Conservation (phyloP, 2,329 filamentous ascomycete species). For the Aspergillus clavatus region DNA sequence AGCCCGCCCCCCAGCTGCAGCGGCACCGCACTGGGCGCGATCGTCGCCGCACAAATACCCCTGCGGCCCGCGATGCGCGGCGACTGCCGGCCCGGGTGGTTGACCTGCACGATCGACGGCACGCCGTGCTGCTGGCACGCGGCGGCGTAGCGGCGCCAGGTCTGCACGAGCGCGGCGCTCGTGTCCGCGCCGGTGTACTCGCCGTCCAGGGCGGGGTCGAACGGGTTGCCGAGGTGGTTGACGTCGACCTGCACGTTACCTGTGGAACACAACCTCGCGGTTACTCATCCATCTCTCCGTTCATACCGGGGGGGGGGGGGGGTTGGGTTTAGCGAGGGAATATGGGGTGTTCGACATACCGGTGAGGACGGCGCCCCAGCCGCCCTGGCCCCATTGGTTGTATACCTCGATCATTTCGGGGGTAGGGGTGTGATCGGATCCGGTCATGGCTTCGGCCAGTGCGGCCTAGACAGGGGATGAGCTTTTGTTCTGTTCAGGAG, state of each 20-base stretch:
- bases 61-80: slow-evolving; percentile 37
- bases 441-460: slow-evolving; percentile 43
- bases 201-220: slow-evolving; percentile 24
- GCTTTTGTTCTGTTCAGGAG: neutral
- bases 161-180: slow-evolving; percentile 15
- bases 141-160: slow-evolving; percentile 28
- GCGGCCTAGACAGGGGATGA: slow-evolving; percentile 39
- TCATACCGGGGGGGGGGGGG: too few species aligned
- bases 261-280: too few species aligned
- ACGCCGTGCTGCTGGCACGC: slow-evolving; percentile 37
- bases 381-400: slow-evolving; percentile 45
- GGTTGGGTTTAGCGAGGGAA: neutral
- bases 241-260: slow-evolving; percentile 44
- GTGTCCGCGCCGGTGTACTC: slow-evolving; percentile 22
- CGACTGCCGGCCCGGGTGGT: slow-evolving; percentile 44
- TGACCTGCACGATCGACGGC: slow-evolving; percentile 42
- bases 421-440: slow-evolving; percentile 43
- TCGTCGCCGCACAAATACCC: slow-evolving; percentile 25
- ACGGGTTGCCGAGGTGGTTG: slow-evolving; percentile 35
- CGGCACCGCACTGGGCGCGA: slow-evolving; percentile 40
- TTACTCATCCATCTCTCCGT: too few species aligned
- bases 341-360: slow-evolving; percentile 17
- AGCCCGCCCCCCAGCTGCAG: slow-evolving; percentile 37
- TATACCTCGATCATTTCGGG: slow-evolving; percentile 46
- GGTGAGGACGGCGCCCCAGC: slow-evolving; percentile 42